Evolutionary conservation across 139 green algal species (phyloP).

Genomic region (Chara braunii): DNA sequence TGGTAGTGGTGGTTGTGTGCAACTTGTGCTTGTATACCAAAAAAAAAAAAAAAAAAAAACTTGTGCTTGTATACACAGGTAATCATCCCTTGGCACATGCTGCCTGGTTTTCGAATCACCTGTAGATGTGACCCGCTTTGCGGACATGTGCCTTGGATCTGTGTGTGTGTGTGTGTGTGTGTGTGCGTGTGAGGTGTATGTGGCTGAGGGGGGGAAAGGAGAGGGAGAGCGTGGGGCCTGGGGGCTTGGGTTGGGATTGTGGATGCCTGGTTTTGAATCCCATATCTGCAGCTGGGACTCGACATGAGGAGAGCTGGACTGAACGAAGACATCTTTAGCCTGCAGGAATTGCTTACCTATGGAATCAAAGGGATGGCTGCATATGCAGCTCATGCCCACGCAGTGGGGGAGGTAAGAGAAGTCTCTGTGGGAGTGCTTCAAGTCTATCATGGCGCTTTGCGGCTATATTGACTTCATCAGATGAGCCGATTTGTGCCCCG

Average conservation of each 20-base stretch:
- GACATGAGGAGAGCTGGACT: constrained; percentile 34
- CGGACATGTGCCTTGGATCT: too few species aligned
- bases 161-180: neutral
- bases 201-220: neutral
- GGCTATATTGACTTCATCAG: too few species aligned
- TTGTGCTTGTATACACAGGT: too few species aligned
- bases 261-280: neutral
- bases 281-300: constrained; percentile 26
- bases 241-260: neutral
- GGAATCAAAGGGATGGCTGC: constrained; percentile 56
- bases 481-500: too few species aligned
- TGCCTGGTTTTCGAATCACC: too few species aligned
- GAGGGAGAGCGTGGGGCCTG: neutral
- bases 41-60: too few species aligned
- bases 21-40: too few species aligned
- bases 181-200: neutral
- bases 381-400: constrained; percentile 53
- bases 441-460: too few species aligned
- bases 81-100: too few species aligned
- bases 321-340: constrained; percentile 50
- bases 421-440: neutral
- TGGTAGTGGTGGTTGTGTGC: too few species aligned
- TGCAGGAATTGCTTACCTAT: constrained; percentile 60
- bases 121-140: too few species aligned
- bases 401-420: neutral